These are phyloP conservation scores for Termitomyces titanicus DNA, from an alignment of 768 basidiomycete genomes.

Conservation along the genomic window DNA sequence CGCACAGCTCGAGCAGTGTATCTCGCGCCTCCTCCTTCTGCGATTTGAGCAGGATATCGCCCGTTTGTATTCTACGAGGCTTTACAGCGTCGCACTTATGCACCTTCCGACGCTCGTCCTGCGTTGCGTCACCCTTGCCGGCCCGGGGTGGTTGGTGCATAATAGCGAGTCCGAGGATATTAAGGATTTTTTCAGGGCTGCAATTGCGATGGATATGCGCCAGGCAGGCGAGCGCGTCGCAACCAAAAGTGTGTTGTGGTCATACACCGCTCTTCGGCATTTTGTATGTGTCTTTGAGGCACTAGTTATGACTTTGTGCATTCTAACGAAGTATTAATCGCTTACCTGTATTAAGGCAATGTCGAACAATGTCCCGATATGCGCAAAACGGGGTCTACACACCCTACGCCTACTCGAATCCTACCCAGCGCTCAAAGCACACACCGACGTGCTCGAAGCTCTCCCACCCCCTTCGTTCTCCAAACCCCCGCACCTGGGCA, in stretches of 20 bases:
- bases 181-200: slow-evolving; percentile 70
- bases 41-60: slow-evolving; percentile 76
- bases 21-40: slow-evolving; percentile 61
- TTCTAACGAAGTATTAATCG: too few relatives aligned
- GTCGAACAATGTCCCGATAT: slow-evolving; percentile 67
- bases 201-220: slow-evolving; percentile 72
- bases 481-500: slow-evolving; percentile 64
- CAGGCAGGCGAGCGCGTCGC: slow-evolving; percentile 77
- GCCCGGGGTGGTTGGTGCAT: slow-evolving; percentile 65
- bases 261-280: slow-evolving; percentile 71
- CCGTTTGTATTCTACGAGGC: slow-evolving; percentile 66
- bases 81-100: slow-evolving; percentile 60
- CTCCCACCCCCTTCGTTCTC: slow-evolving; percentile 53
- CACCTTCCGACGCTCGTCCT: slow-evolving; percentile 68
- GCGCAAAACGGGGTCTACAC: slow-evolving; percentile 61
- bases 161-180: slow-evolving; percentile 68
- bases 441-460: slow-evolving; percentile 59
- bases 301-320: too few relatives aligned
- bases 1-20: slow-evolving; percentile 63
- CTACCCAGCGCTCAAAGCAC: slow-evolving; percentile 54
- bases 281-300: slow-evolving; percentile 46
- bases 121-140: slow-evolving; percentile 56
- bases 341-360: slow-evolving; percentile 42
- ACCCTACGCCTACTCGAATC: slow-evolving; percentile 62
- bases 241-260: slow-evolving; percentile 78